Evolutionary conservation across 192 early-diverging fungal genomes (phyloP), one percentile per base, ranked within the genome.

Genomic region (Thamnidium elegans): DNA sequence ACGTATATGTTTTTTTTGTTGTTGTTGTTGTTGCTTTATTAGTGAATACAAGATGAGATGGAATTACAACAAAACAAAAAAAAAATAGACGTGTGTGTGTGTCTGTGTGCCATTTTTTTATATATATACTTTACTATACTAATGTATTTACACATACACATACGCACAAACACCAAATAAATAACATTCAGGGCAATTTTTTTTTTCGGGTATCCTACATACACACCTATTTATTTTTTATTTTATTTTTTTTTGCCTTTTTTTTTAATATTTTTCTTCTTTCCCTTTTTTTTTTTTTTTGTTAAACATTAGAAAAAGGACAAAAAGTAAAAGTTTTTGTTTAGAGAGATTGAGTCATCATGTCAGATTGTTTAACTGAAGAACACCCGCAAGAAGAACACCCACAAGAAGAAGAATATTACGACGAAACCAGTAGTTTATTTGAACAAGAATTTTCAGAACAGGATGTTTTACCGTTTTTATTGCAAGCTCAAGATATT

Each of bases 401-500:
- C 14, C 7, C n/a, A 8, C 14, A 55, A 55, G 8, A 55, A 11
- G 14, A 44, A n/a, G 17, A 47, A 13, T 39, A 39, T 39, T 39
- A 39, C 9, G 36, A 39, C 36, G 46, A 47, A 17, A 55, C 15
- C 1, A 55, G 30, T 42, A 58, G 10, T 20, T 58, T 39, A n/a
- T 21, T 26, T 43, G 39, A 58, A 9, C 52, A 62, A 48, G 68
- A 69, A 21, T 56, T 60, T 17, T 50, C 65, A 36, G 71, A 73
- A 68, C 66, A 68, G 55, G 73, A 75, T 31, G 73, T 79, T 31
- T 31, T 79, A 11, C 77, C 77, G 31, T 73, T 79, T 34, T 50
- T 79, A 39, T 56, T 79, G 20, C 77, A 79, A 53, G 77, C 77
- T 13, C 77, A 79, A 61, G 77, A 79, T 61, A 62, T 79, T 21